A percentile compares a stretch with the other conserved stretches of the same genome.
Conservation (phyloP, 345 rosid genomes). For the Boechera divaricarpa region DNA sequence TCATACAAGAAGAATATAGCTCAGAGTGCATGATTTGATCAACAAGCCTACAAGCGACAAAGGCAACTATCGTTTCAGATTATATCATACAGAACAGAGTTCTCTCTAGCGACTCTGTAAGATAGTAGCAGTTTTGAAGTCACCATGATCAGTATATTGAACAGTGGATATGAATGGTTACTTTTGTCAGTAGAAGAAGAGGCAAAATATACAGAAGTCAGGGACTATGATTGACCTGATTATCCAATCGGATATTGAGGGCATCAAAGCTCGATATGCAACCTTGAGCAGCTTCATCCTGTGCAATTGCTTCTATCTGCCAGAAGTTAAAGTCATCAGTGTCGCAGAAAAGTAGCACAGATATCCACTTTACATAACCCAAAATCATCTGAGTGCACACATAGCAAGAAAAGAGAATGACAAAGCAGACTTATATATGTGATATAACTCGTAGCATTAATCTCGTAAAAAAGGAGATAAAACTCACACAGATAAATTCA, state of each 20-base stretch:
- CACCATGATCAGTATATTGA: constrained; percentile 10
- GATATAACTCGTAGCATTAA: not conserved
- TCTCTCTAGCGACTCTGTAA: constrained; percentile 19
- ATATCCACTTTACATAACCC: not conserved
- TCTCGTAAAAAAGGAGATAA: not conserved
- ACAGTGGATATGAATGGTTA: not conserved
- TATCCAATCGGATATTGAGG: constrained; percentile 72
- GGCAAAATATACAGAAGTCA: not conserved
- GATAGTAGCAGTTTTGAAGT: constrained; percentile 14
- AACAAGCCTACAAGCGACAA: not conserved
- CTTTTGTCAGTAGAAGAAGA: constrained; percentile 2
- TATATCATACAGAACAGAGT: not conserved
- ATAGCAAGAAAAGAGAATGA: constrained; percentile 5
- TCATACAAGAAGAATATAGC: not conserved
- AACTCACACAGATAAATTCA: not conserved
- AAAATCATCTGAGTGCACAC: constrained; percentile 10
- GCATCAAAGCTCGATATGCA: constrained; percentile 69
- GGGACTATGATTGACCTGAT: constrained; percentile 61
- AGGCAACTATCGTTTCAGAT: not conserved
- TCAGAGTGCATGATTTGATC: constrained; percentile 16
- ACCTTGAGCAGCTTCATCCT: constrained; percentile 72
- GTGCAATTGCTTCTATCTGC: constrained; percentile 82
- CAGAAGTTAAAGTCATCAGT: constrained; percentile 28
- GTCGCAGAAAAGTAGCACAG: not conserved
- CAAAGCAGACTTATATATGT: not conserved